Conservation (phyloP, 2,329 filamentous ascomycete genomes). For the Calonectria henricotiae region DNA sequence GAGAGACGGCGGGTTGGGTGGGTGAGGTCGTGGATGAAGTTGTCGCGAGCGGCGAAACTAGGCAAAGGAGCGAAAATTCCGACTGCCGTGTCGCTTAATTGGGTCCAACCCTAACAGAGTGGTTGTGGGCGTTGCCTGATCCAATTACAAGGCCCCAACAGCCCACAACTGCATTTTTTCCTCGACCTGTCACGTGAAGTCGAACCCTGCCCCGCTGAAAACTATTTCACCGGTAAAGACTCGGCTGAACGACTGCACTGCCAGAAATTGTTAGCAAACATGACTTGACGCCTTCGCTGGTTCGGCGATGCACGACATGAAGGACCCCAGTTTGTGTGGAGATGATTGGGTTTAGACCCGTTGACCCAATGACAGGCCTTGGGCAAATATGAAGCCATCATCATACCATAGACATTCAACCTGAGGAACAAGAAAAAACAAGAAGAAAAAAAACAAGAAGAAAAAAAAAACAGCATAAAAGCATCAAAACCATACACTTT, state of each 20-base stretch:
- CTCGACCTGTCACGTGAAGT: conserved; percentile 42
- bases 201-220: neutral
- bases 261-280: conserved; percentile 34
- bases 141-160: conserved; percentile 40
- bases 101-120: conserved; percentile 64
- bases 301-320: conserved; percentile 36
- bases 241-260: conserved; percentile 13
- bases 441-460: neutral
- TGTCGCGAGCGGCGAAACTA: conserved; percentile 53
- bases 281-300: conserved; percentile 24
- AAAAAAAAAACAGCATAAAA: neutral
- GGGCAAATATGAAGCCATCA: conserved; percentile 38
- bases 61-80: conserved; percentile 58
- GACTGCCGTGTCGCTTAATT: conserved; percentile 61
- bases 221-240: conserved; percentile 36
- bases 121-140: conserved; percentile 45
- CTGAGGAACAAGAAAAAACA: conserved; percentile 2
- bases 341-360: conserved; percentile 38
- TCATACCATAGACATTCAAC: conserved; percentile 24
- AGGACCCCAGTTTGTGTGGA: conserved; percentile 48
- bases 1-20: conserved; percentile 54
- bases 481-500: neutral
- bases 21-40: conserved; percentile 55
- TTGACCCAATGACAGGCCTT: conserved; percentile 37
- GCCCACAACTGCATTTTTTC: conserved; percentile 34